phyloP scores from a whole-genome alignment of 192 early-diverging fungal genomes.

The Umbelopsis ramanniana region DNA sequence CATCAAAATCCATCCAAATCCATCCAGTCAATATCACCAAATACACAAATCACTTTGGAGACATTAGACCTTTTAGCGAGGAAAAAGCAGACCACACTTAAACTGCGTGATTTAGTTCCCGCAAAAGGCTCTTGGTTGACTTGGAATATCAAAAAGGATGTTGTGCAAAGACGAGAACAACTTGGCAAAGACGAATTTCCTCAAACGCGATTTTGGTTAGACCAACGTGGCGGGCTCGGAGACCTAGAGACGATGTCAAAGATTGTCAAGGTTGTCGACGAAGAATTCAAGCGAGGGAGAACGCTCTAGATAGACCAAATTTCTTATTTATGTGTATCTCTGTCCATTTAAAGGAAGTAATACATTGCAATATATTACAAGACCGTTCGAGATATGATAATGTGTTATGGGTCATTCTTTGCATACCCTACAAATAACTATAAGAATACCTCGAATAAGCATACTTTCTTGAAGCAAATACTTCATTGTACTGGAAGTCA shows the following conservation, averaged over 20 bases:
- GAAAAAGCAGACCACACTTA: constrained; percentile 24
- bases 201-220: constrained; percentile 41
- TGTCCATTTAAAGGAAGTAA: too few species aligned
- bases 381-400: too few species aligned
- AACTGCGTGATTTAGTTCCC: constrained; percentile 27
- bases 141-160: constrained; percentile 31
- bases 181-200: constrained; percentile 20
- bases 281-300: constrained; percentile 21
- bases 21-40: constrained; percentile 32
- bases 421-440: too few species aligned
- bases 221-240: constrained; percentile 29
- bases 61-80: constrained; percentile 38
- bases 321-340: too few species aligned
- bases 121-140: constrained; percentile 25
- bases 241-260: constrained; percentile 31
- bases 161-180: constrained; percentile 2
- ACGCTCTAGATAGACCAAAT: neutral
- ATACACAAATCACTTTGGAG: constrained; percentile 34
- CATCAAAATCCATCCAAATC: constrained; percentile 17
- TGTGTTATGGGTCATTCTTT: too few species aligned
- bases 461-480: too few species aligned
- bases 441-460: too few species aligned
- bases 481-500: too few species aligned
- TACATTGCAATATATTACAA: too few species aligned
- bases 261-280: constrained; percentile 32